Percentiles rank a stretch among this genome's conserved stretches.
These are phyloP conservation scores for Platanthera zijinensis DNA, from an alignment of 106 monocot species.

Conservation along the genomic window DNA sequence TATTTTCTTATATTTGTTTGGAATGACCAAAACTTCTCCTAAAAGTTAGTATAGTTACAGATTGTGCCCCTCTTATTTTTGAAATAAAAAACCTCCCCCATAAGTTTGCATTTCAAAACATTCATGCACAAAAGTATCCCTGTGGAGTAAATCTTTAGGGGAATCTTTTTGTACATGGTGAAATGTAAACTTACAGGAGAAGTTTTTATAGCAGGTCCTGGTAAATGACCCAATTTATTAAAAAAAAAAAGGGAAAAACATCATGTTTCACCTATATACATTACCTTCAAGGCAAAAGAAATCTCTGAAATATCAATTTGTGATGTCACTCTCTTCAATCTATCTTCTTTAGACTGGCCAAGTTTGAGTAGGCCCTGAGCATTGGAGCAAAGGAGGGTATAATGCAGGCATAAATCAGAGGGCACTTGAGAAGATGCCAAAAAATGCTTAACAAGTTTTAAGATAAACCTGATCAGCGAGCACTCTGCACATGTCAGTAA, in stretches of 20 bases:
- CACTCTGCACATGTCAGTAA: conserved; percentile 73
- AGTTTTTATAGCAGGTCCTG: no score
- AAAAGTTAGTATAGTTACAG: no score
- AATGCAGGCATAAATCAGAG: neutral
- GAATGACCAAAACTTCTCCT: neutral
- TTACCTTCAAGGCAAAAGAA: conserved; percentile 80
- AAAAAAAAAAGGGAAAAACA: no score
- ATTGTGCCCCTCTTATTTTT: no score
- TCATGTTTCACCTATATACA: neutral
- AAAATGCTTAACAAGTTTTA: neutral
- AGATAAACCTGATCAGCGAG: conserved; percentile 69
- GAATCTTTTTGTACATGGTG: no score
- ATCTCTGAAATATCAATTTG: conserved; percentile 61
- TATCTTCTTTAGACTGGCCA: conserved; percentile 53
- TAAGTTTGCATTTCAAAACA: no score
- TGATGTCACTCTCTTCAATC: conserved; percentile 46
- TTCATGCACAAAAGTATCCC: no score
- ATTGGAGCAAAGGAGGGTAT: neutral
- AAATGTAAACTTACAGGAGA: no score
- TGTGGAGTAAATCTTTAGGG: no score
- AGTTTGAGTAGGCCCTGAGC: conserved; percentile 74
- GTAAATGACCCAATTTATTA: no score
- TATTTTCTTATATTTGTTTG: neutral
- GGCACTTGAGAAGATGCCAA: neutral
- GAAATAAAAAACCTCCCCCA: no score